Conservation (phyloP, 768 basidiomycete species). For the Inosperma sp. region DNA sequence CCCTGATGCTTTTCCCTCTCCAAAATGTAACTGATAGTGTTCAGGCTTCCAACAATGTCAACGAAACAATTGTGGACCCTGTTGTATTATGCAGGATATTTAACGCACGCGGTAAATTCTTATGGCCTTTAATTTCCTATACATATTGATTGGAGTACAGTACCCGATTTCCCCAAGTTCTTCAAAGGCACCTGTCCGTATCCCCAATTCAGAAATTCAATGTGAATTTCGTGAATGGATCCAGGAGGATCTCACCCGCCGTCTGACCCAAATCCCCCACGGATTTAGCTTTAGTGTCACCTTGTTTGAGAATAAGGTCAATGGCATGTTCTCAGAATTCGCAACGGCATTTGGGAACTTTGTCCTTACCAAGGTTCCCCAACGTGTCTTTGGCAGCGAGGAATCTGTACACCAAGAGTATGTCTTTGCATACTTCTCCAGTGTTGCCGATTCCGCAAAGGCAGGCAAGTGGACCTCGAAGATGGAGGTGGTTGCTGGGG, state of each 20-base stretch:
- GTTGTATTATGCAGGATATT: conserved; percentile 2
- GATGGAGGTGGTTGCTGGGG: conserved; percentile 1
- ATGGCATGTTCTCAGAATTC: neutral
- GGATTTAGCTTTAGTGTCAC: neutral
- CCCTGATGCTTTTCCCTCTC: neutral
- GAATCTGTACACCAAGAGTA: neutral
- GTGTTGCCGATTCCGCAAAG: neutral
- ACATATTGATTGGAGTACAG: neutral
- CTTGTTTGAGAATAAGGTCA: neutral
- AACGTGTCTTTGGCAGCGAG: conserved; percentile 2
- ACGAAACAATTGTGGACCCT: neutral
- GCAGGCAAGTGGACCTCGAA: neutral
- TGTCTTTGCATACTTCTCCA: neutral
- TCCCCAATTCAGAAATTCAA: conserved; percentile 1
- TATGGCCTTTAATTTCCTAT: neutral
- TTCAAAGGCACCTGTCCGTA: neutral
- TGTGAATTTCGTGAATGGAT: conserved; percentile 2
- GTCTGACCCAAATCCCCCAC: neutral
- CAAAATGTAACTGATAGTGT: neutral
- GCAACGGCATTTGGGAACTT: neutral
- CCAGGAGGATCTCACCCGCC: neutral
- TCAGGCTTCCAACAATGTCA: neutral
- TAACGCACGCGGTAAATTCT: neutral
- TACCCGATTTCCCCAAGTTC: neutral
- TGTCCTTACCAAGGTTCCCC: neutral